Conservation (phyloP, 2,329 filamentous ascomycete genomes). For the Penicillium corylophilum region DNA sequence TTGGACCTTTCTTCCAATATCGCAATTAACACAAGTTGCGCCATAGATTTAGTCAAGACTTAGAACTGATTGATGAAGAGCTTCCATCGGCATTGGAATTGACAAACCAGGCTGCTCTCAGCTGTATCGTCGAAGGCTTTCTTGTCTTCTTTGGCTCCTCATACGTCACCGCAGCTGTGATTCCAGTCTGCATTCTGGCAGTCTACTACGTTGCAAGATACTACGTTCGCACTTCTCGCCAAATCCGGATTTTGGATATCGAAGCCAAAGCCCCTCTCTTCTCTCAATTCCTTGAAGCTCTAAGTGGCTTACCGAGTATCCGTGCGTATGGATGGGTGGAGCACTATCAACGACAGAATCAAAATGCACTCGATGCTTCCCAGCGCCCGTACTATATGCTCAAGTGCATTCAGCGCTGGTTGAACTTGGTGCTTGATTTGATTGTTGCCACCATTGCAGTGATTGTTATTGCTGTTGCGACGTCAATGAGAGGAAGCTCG, state of each 20-base stretch:
- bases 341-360: conserved; percentile 40
- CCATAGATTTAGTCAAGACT: conserved; percentile 32
- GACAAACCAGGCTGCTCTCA: conserved; percentile 16
- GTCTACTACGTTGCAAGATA: conserved; percentile 47
- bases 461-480: conserved; percentile 20
- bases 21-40: neutral
- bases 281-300: conserved; percentile 53
- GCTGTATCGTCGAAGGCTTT: conserved; percentile 30
- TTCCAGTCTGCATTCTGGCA: conserved; percentile 38
- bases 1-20: too few species aligned
- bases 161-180: conserved; percentile 37
- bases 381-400: conserved; percentile 48
- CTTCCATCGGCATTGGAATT: conserved; percentile 26
- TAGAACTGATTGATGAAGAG: conserved; percentile 31
- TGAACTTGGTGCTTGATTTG: conserved; percentile 23
- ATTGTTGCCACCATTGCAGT: conserved; percentile 25
- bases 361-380: conserved; percentile 39
- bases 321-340: conserved; percentile 53
- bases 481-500: conserved; percentile 15
- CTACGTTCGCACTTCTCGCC: conserved; percentile 51
- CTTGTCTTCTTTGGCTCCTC: conserved; percentile 41
- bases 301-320: conserved; percentile 51
- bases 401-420: conserved; percentile 48
- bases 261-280: conserved; percentile 44
- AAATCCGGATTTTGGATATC: conserved; percentile 44